A percentile compares a stretch with the other conserved stretches of the same genome.
Conservation (phyloP, 257 asterid genomes). For the Gynochthodes officinalis region DNA sequence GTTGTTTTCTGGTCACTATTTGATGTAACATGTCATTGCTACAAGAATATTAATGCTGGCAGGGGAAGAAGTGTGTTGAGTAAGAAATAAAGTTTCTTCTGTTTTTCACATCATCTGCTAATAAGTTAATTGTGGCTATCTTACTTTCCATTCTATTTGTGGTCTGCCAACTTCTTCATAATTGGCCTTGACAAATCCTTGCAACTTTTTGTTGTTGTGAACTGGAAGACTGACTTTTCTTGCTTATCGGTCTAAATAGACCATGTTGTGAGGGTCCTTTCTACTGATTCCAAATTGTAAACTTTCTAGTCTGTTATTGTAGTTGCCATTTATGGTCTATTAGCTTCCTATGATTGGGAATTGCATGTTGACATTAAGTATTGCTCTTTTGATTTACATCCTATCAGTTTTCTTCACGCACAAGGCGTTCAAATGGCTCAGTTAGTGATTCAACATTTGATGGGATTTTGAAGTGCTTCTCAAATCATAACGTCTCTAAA, state of each 20-base stretch:
- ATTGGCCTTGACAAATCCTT: neutral
- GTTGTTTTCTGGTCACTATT: no score
- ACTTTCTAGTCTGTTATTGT: neutral
- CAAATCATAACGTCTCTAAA: conserved; percentile 53
- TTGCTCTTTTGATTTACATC: conserved; percentile 17
- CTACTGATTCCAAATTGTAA: neutral
- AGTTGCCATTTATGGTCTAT: neutral
- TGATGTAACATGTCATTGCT: no score
- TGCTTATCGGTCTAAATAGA: no score
- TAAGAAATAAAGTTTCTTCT: no score
- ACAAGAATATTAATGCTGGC: no score
- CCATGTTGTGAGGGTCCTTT: neutral
- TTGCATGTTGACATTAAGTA: neutral
- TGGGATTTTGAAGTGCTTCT: conserved; percentile 64
- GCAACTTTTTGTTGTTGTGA: neutral
- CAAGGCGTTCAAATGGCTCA: conserved; percentile 50
- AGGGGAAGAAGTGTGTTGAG: no score
- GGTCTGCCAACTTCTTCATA: neutral
- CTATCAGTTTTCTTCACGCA: conserved; percentile 60
- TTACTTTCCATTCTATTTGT: neutral
- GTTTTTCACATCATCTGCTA: no score
- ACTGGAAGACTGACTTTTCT: neutral
- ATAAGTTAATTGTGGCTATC: no score
- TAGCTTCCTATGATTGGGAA: neutral
- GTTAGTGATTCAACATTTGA: conserved; percentile 42